These are phyloP conservation scores for Penicillium fimorum DNA, from an alignment of 495 filamentous ascomycete genomes.

Conservation along the genomic window DNA sequence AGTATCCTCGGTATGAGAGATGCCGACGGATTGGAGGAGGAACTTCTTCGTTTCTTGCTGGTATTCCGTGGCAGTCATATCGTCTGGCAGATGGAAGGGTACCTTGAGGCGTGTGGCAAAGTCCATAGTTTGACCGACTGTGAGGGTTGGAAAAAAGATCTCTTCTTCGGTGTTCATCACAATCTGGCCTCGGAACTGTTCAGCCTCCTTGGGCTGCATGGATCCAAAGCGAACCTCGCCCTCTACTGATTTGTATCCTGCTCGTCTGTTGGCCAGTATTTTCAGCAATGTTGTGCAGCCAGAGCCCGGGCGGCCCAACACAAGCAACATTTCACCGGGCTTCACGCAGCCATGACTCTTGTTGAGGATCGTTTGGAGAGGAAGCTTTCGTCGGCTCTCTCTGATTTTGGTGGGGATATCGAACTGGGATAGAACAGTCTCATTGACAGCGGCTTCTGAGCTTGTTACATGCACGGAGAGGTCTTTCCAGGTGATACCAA, in stretches of 20 bases:
- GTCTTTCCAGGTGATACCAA: slow-evolving; percentile 58
- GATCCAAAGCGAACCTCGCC: slow-evolving; percentile 63
- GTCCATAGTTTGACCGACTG: slow-evolving; percentile 67
- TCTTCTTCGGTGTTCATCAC: slow-evolving; percentile 72
- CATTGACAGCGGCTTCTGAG: slow-evolving; percentile 47
- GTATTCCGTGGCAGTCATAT: slow-evolving; percentile 47
- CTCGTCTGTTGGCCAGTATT: slow-evolving; percentile 61
- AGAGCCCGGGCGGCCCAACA: slow-evolving; percentile 45
- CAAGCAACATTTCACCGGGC: slow-evolving; percentile 50
- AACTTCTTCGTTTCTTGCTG: slow-evolving; percentile 59
- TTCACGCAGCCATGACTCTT: slow-evolving; percentile 53
- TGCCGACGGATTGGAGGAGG: slow-evolving; percentile 67
- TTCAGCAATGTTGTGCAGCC: slow-evolving; percentile 56
- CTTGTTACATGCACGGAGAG: slow-evolving; percentile 44
- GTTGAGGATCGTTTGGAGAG: slow-evolving; percentile 37
- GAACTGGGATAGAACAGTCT: slow-evolving; percentile 56
- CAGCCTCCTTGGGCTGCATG: slow-evolving; percentile 52
- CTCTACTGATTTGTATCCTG: slow-evolving; percentile 51
- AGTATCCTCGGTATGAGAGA: slow-evolving; percentile 77
- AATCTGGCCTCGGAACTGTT: slow-evolving; percentile 67
- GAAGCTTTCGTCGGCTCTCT: slow-evolving; percentile 37
- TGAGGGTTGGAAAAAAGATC: slow-evolving; percentile 66
- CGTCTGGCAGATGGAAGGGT: slow-evolving; percentile 32
- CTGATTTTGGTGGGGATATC: slow-evolving; percentile 46
- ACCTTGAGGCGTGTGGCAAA: slow-evolving; percentile 56